phyloP scores from a whole-genome alignment of 2,329 filamentous ascomycete species.

The Triangularia verruculosa region DNA sequence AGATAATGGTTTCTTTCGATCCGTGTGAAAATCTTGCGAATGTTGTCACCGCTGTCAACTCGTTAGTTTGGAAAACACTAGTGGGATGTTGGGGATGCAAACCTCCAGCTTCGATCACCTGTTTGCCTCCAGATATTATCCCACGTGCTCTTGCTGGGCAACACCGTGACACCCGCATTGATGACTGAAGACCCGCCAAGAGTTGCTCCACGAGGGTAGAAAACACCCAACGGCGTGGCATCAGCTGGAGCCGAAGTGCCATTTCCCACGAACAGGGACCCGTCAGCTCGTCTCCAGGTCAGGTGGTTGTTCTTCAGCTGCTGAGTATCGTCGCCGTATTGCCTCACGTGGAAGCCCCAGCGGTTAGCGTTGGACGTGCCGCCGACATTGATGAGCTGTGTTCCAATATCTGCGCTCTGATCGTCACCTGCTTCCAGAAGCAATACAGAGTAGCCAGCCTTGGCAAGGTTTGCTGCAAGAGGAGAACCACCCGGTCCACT shows the following conservation, averaged over 20 bases:
- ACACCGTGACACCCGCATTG: constrained; percentile 34
- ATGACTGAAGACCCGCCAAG: constrained; percentile 37
- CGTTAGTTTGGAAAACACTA: constrained; percentile 40
- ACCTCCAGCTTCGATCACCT: constrained; percentile 21
- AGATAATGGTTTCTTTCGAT: constrained; percentile 8
- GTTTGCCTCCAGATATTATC: constrained; percentile 20
- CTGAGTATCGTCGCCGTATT: constrained; percentile 45
- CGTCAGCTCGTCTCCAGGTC: constrained; percentile 41
- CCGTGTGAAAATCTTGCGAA: constrained; percentile 16
- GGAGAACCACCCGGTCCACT: constrained; percentile 52
- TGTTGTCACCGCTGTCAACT: constrained; percentile 19
- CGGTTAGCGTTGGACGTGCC: constrained; percentile 38
- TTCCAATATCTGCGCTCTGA: constrained; percentile 41
- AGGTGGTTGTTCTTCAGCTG: constrained; percentile 48
- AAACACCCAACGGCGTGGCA: constrained; percentile 32
- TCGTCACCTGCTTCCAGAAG: constrained; percentile 55
- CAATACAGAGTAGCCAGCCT: constrained; percentile 50
- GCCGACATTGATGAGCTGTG: constrained; percentile 47
- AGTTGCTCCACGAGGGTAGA: constrained; percentile 35
- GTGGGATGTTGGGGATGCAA: background rate
- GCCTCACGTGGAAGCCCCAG: constrained; percentile 57
- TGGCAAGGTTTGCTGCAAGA: constrained; percentile 48
- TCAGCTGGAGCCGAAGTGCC: constrained; percentile 27
- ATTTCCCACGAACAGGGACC: constrained; percentile 29
- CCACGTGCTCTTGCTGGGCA: constrained; percentile 38